Percentiles rank a stretch among this genome's conserved stretches.
Conservation (phyloP, 1,139 yeast species). For the Saccharomyces hybrid region DNA sequence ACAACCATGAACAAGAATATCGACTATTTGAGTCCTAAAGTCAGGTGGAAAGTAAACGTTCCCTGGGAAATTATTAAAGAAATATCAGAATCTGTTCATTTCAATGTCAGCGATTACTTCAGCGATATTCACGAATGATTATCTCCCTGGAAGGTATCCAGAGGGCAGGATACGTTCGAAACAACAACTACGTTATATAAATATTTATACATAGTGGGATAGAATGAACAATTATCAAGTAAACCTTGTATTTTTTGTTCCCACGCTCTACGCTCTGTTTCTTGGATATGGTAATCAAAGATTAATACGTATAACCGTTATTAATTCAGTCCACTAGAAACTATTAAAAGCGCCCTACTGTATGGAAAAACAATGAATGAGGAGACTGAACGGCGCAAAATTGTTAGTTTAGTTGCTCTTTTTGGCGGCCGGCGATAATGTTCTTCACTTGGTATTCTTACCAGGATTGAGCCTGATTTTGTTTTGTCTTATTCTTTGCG, state of each 20-base stretch:
- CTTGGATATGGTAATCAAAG: not conserved
- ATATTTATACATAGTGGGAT: not conserved
- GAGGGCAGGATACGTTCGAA: not conserved
- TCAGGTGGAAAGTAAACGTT: conserved; percentile 62
- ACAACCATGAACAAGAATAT: conserved; percentile 36
- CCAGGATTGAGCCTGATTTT: conserved; percentile 28
- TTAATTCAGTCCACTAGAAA: not conserved
- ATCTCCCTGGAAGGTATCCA: not conserved
- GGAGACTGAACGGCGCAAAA: not conserved
- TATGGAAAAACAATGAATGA: not conserved
- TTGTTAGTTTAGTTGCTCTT: not conserved
- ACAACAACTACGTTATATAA: not conserved
- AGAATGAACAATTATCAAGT: not conserved
- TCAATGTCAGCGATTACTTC: conserved; percentile 51
- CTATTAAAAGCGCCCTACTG: not conserved
- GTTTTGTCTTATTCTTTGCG: conserved; percentile 13
- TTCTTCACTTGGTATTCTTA: conserved; percentile 3
- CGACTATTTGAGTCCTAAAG: conserved; percentile 56
- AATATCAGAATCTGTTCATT: conserved; percentile 46
- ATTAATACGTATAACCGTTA: not conserved
- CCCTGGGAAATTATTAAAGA: conserved; percentile 49
- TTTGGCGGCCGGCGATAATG: not conserved
- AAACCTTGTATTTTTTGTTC: not conserved
- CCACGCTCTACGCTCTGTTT: not conserved
- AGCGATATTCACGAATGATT: conserved; percentile 14